These are phyloP conservation scores for Acanthamoeba triangularis DNA, from an alignment of 208 protist genomes.

Conservation along the genomic window DNA sequence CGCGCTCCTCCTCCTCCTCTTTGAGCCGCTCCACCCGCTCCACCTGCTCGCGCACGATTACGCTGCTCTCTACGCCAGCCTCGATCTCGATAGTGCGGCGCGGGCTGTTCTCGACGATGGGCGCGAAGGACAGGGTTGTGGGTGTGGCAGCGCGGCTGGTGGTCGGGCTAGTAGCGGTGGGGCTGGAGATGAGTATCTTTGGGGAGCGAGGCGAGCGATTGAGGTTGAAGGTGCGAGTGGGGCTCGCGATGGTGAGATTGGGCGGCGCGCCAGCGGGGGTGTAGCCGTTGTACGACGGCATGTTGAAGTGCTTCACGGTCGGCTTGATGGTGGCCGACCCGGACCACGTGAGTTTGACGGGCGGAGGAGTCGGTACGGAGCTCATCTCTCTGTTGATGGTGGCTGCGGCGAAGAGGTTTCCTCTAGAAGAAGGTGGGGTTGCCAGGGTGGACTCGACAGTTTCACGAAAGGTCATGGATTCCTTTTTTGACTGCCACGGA, in stretches of 20 bases:
- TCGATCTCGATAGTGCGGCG: not conserved
- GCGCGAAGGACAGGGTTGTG: not conserved
- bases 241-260: not conserved
- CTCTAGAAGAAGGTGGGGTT: no score
- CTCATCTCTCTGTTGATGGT: no score
- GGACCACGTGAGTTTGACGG: not conserved
- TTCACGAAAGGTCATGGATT: no score
- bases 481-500: no score
- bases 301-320: conserved; percentile 8
- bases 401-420: no score
- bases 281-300: not conserved
- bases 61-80: not conserved
- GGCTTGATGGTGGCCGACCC: conserved; percentile 1
- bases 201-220: not conserved
- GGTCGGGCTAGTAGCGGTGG: no score
- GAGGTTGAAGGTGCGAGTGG: not conserved
- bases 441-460: no score
- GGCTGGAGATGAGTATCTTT: not conserved
- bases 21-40: not conserved
- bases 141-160: not conserved
- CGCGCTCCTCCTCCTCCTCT: not conserved
- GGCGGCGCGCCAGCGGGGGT: not conserved
- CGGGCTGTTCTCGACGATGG: not conserved
- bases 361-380: not conserved
- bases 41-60: not conserved